Conservation (phyloP, 2,329 filamentous ascomycete species). For the Pseudogymnoascus sp. region DNA sequence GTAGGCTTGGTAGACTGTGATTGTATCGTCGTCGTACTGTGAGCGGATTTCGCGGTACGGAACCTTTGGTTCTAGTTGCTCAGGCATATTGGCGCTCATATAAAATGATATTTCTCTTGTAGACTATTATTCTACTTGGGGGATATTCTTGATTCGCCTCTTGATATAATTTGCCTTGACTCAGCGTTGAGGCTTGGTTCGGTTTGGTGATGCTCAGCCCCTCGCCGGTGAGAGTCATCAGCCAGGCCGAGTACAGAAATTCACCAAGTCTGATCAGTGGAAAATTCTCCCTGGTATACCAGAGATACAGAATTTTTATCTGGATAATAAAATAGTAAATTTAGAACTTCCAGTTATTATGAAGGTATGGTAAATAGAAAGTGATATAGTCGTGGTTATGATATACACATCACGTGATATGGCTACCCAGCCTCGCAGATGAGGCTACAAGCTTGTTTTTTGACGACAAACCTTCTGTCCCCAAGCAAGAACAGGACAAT, state of each 20-base stretch:
- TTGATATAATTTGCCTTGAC: neutral
- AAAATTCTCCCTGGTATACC: too few relatives aligned
- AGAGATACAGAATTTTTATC: neutral
- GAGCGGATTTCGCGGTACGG: conserved; percentile 46
- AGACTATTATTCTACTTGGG: too few relatives aligned
- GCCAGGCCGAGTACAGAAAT: neutral
- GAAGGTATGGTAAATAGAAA: neutral
- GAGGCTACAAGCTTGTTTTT: conserved; percentile 4
- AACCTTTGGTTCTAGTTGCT: conserved; percentile 10
- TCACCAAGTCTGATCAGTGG: neutral
- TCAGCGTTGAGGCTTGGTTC: neutral
- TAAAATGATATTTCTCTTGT: neutral
- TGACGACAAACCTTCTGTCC: neutral
- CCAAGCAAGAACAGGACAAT: neutral
- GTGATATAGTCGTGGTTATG: neutral
- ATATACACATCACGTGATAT: neutral
- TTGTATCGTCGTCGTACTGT: conserved; percentile 38
- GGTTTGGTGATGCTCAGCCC: neutral
- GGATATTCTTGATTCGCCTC: neutral
- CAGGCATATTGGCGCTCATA: neutral
- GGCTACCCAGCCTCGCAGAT: neutral
- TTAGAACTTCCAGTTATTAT: neutral
- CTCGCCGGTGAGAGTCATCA: conserved; percentile 2
- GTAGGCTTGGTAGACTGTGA: conserved; percentile 57
- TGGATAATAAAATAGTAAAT: neutral